Conservation (phyloP, 2,329 filamentous ascomycete species). For the Rhynchosporium graminicola region DNA sequence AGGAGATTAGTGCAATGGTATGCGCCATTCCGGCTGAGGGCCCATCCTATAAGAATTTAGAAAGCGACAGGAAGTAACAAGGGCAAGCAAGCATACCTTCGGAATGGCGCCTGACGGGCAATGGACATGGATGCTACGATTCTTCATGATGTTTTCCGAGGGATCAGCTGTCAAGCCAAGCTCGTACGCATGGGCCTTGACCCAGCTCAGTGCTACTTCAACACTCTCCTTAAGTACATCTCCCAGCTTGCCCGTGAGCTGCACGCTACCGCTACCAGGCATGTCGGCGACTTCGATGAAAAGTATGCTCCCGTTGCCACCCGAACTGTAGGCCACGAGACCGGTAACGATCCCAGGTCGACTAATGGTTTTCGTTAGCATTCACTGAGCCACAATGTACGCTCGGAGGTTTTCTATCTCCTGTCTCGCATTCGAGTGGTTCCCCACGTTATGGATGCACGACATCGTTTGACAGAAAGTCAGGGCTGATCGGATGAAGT, state of each 20-base stretch:
- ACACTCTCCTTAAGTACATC: slow-evolving; percentile 97
- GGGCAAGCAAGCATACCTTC: slow-evolving; percentile 76
- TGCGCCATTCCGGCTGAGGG: slow-evolving; percentile 88
- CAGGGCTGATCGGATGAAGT: slow-evolving; percentile 19
- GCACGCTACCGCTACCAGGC: slow-evolving; percentile 88
- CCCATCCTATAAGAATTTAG: slow-evolving; percentile 62
- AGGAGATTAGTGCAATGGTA: slow-evolving; percentile 86
- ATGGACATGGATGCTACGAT: slow-evolving; percentile 90
- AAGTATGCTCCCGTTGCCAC: slow-evolving; percentile 91
- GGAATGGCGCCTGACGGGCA: slow-evolving; percentile 93
- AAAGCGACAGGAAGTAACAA: not conserved
- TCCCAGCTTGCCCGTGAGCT: slow-evolving; percentile 93
- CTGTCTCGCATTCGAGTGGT: slow-evolving; percentile 21
- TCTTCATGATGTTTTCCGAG: slow-evolving; percentile 92
- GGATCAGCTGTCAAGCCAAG: slow-evolving; percentile 80
- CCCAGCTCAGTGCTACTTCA: slow-evolving; percentile 94
- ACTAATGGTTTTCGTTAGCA: slow-evolving; percentile 41
- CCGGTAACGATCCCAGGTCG: slow-evolving; percentile 94
- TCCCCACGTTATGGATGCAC: slow-evolving; percentile 13
- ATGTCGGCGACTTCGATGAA: slow-evolving; percentile 99
- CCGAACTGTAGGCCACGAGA: slow-evolving; percentile 89
- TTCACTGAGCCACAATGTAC: slow-evolving; percentile 17
- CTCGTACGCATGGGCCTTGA: slow-evolving; percentile 92
- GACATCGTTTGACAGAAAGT: slow-evolving; percentile 8
- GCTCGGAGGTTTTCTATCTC: slow-evolving; percentile 25